Base-by-base conservation (phyloP, 2,329 filamentous ascomycete genomes). In the Diaporthe aspalathi region DNA sequence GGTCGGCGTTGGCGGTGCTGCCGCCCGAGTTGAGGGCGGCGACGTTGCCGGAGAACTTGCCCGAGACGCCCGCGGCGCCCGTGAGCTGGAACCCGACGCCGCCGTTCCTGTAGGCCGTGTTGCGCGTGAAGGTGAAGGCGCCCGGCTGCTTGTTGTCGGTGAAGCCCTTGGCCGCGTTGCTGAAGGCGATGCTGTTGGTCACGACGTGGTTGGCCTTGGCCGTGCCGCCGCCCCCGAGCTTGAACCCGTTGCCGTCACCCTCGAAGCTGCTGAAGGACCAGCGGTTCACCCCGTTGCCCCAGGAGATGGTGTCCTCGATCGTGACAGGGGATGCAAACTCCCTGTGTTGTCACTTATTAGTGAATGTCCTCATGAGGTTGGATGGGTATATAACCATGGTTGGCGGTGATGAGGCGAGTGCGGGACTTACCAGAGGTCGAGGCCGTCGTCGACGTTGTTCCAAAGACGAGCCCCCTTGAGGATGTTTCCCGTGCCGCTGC, bases 401-500 rank as follows among this genome's bases (percentile, higher is more conserved):
- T 3, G n/a, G 14, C 11, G 27, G 2, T 16, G 11, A 3, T 20
- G 1, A 3, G 6, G 27, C 2, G 3, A 14, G n/a, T 3, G 35
- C 1, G 4, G 3, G 1, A 27, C 78, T 76, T 29, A 73, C 74
- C 74, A 79, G 1, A 79, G 49, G 16, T 79, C 77, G 0, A 79
- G 73, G 1, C 85, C 85, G 67, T 87, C 85, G 49, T 87, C 85
- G 8, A 86, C 85, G 40, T 87, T 87, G 67, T 87, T 81, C 83
- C 84, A 87, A 0, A 86, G 79, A 22, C 85, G 81, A 0, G 84
- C 82, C 7, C 83, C 83, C 35, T 81, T 80, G 8, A 86, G 74
- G 1, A 83, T 73, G 65, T 87, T 87, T 11, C 85, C 85, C 24
- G 80, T 80, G 3, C 85, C 85, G 1, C 76, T 79, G 8, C 85